Evolutionary conservation across 352 stramenopile species (phyloP).

Genomic region (Phytophthora ramorum): DNA sequence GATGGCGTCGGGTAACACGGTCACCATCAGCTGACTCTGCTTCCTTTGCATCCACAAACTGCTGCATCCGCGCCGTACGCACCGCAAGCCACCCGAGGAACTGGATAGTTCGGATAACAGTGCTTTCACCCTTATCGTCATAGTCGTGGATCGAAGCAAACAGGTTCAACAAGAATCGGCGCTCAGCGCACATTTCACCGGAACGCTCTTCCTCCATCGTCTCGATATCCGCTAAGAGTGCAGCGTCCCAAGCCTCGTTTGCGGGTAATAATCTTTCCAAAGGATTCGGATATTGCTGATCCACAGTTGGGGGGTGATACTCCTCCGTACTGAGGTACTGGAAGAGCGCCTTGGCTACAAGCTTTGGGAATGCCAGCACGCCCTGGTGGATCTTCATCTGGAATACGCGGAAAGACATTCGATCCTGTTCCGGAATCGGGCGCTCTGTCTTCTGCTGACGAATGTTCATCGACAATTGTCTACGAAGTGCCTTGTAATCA

Average conservation of each 20-base stretch:
- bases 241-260: constrained; percentile 58
- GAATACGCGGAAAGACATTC: constrained; percentile 88
- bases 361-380: constrained; percentile 72
- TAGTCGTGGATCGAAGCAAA: constrained; percentile 89
- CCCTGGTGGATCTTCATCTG: constrained; percentile 88
- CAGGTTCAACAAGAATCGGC: constrained; percentile 81
- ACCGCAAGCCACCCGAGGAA: constrained; percentile 83
- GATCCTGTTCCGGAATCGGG: constrained; percentile 83
- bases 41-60: constrained; percentile 50
- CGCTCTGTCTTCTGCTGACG: constrained; percentile 85
- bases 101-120: constrained; percentile 84
- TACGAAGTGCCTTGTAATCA: constrained; percentile 75
- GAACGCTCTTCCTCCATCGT: constrained; percentile 66
- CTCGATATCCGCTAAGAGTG: constrained; percentile 64
- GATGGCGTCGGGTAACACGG: constrained; percentile 41
- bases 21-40: constrained; percentile 22
- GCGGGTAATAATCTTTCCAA: constrained; percentile 56
- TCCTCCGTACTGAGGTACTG: constrained; percentile 81
- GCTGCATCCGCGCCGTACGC: constrained; percentile 68
- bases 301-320: constrained; percentile 62
- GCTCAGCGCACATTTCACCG: constrained; percentile 80
- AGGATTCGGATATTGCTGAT: constrained; percentile 58
- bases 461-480: constrained; percentile 87
- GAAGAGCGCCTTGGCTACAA: constrained; percentile 70
- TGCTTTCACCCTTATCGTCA: constrained; percentile 88